Evolutionary conservation across 768 basidiomycete species (phyloP).

Genomic region (Boletus speciosus): DNA sequence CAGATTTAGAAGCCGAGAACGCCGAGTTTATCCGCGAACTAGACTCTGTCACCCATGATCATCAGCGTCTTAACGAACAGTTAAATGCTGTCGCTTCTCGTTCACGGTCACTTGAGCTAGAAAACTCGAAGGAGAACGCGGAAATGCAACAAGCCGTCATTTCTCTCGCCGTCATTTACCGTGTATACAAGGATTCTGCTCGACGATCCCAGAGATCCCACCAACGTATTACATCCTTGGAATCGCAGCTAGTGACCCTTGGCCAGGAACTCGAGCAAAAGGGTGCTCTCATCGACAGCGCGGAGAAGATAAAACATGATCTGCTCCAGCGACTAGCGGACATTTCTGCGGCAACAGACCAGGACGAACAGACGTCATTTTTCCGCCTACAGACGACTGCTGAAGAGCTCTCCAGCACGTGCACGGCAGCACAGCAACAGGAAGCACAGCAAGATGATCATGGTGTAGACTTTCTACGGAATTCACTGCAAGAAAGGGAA

Average conservation of each 20-base stretch:
- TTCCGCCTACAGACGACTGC: background rate
- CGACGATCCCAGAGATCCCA: slow-evolving; percentile 11
- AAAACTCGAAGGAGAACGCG: slow-evolving; percentile 2
- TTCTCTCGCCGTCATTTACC: slow-evolving; percentile 22
- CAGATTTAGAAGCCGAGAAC: slow-evolving; percentile 16
- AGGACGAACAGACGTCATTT: background rate
- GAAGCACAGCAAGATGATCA: slow-evolving; percentile 3
- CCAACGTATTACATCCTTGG: slow-evolving; percentile 8
- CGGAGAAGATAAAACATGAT: slow-evolving; percentile 9
- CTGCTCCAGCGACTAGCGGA: slow-evolving; percentile 13
- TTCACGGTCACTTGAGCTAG: slow-evolving; percentile 10
- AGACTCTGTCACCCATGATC: slow-evolving; percentile 8
- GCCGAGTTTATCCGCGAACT: slow-evolving; percentile 13
- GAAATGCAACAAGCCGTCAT: slow-evolving; percentile 20
- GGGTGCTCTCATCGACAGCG: background rate
- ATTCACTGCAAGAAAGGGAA: slow-evolving; percentile 35
- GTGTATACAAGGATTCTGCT: slow-evolving; percentile 12
- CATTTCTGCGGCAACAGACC: background rate
- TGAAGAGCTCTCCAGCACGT: background rate
- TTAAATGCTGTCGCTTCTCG: slow-evolving; percentile 3
- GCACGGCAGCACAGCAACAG: background rate
- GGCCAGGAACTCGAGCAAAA: slow-evolving; percentile 17
- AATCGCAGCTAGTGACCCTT: slow-evolving; percentile 15
- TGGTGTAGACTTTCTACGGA: slow-evolving; percentile 37
- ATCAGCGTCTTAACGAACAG: slow-evolving; percentile 9